phyloP scores from a whole-genome alignment of 805 yeast genomes.

The Zygoascus ofunaensis region DNA sequence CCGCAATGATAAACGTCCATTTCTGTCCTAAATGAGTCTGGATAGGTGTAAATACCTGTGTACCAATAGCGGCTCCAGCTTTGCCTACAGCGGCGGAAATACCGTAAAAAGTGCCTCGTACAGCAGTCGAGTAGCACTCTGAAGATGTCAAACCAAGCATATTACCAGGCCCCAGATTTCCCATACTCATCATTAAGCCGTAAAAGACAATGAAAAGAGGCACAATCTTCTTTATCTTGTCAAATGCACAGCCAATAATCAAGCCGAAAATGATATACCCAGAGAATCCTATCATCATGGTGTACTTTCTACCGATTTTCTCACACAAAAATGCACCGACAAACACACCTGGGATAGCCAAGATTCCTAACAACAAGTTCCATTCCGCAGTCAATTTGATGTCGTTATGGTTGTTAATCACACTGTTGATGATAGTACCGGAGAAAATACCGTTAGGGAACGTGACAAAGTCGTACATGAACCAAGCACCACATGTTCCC shows the following conservation, averaged over 20 bases:
- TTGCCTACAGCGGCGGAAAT: slow-evolving; percentile 73
- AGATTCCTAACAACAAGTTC: slow-evolving; percentile 55
- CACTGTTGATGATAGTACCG: slow-evolving; percentile 48
- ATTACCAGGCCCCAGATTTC: slow-evolving; percentile 75
- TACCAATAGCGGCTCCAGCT: slow-evolving; percentile 79
- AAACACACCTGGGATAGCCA: slow-evolving; percentile 65
- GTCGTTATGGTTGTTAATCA: slow-evolving; percentile 38
- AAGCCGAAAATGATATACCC: slow-evolving; percentile 57
- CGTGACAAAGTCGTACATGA: slow-evolving; percentile 69
- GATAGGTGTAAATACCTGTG: slow-evolving; percentile 62
- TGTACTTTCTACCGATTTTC: slow-evolving; percentile 59
- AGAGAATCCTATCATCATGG: slow-evolving; percentile 58
- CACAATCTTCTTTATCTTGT: slow-evolving; percentile 45
- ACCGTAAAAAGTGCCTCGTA: slow-evolving; percentile 70
- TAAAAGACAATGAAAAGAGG: slow-evolving; percentile 62
- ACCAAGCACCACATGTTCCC: slow-evolving; percentile 73
- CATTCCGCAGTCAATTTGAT: slow-evolving; percentile 60
- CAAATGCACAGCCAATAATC: slow-evolving; percentile 38
- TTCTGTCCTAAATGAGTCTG: slow-evolving; percentile 51
- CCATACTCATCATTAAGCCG: slow-evolving; percentile 60
- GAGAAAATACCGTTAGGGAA: slow-evolving; percentile 73
- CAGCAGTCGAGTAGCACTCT: slow-evolving; percentile 66
- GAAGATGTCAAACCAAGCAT: slow-evolving; percentile 59
- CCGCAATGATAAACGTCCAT: slow-evolving; percentile 78
- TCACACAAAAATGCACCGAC: slow-evolving; percentile 62